Base-by-base conservation (phyloP, 257 asterid genomes). In the Leptodermis oblonga region DNA sequence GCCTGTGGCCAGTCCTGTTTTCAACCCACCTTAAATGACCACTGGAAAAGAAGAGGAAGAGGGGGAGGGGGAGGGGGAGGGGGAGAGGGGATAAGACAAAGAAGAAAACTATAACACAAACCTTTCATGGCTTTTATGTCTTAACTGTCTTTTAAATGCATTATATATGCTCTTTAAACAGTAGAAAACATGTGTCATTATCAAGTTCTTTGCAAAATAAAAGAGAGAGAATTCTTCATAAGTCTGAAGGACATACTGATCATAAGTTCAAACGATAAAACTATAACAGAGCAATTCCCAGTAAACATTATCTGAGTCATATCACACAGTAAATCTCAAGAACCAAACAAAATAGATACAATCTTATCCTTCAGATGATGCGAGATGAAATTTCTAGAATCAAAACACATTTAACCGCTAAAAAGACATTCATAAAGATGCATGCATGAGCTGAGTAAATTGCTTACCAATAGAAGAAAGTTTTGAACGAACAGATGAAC, bases 401-500 rank as follows among this genome's bases (percentile, higher is more conserved):
- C 58, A 52, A 5, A 52, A 52, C 58, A 52, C 4, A 52, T 20
- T 52, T 43, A 12, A 52, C 22, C 4, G 8, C 58, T 23, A 49
- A 8, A n/a, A 49, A 3, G 18, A 58, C 26, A 42, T 56, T 17
- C n/a, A 34, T 28, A 45, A 30, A n/a, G 69, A 72, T 6, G 5
- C 22, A 46, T 41, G 46, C 43, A 31, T 30, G 25, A 23, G 20
- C 10, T 46, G 43, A 65, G 31, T n/a, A 33, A 33, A 42, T 26
- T 58, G 68, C 90, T 78, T 80, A 91, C 97, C 96, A 74, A 77
- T 52, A 67, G 74, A 76, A 20, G 82, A 72, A 68, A 67, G 71
- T 54, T 86, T 86, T 70, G 86, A 76, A 68, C 94, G 96, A 62
- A 74, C 77, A 52, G 89, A 82, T 23, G 86, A 70, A 51, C 92